A percentile compares a stretch with the other conserved stretches of the same genome.
Conservation (phyloP, 2,329 filamentous ascomycete genomes). For the Cladosporium colombiae region DNA sequence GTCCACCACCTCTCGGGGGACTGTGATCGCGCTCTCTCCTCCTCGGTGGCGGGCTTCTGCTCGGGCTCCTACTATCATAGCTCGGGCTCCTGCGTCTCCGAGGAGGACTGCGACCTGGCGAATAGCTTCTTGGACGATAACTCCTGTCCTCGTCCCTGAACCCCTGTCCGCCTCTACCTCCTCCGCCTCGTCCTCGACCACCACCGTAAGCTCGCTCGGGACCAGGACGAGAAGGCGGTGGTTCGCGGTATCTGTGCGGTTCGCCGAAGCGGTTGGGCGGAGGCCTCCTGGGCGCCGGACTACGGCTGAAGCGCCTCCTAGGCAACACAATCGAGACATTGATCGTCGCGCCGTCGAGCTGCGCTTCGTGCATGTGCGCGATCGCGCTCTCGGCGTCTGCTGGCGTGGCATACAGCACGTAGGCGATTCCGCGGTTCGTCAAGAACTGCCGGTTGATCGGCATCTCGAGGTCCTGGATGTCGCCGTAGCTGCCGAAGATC, state of each 20-base stretch:
- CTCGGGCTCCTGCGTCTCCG: constrained; percentile 47
- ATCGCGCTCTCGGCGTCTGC: constrained; percentile 84
- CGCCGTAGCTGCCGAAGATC: constrained; percentile 87
- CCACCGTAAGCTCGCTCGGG: constrained; percentile 22
- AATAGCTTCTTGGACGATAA: constrained; percentile 31
- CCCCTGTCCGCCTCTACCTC: constrained; percentile 29
- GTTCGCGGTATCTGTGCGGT: constrained; percentile 38
- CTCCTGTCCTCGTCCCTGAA: constrained; percentile 36
- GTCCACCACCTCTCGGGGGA: constrained; percentile 22
- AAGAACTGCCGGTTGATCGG: constrained; percentile 85
- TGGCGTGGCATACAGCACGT: constrained; percentile 79
- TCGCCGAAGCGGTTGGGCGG: constrained; percentile 53
- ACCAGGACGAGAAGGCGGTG: constrained; percentile 18
- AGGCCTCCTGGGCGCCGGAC: constrained; percentile 70
- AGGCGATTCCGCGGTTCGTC: constrained; percentile 89
- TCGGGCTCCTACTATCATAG: constrained; percentile 50
- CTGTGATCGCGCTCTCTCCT: constrained; percentile 43
- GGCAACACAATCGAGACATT: constrained; percentile 88
- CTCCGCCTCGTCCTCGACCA: constrained; percentile 24
- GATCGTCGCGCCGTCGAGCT: constrained; percentile 79
- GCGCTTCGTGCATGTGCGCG: constrained; percentile 96
- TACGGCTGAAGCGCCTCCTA: constrained; percentile 76
- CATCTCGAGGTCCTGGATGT: constrained; percentile 82
- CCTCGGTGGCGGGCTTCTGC: constrained; percentile 24
- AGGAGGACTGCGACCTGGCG: constrained; percentile 25